A percentile compares a stretch with the other conserved stretches of the same genome.
Conservation (phyloP, 352 stramenopile species). For the Phytophthora pini region DNA sequence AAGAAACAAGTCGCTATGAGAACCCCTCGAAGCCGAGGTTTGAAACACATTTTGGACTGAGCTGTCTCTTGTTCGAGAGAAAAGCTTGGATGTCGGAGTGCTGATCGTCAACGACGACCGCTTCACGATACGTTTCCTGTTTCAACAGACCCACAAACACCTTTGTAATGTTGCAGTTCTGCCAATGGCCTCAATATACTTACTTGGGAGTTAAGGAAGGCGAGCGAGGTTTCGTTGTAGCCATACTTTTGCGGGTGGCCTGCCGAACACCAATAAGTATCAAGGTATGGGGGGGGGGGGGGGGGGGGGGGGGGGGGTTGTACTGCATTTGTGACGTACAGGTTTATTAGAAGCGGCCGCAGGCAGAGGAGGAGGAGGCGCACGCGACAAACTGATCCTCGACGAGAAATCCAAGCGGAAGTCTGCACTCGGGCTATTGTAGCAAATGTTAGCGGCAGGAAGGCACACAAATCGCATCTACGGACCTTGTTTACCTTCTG, state of each 20-base stretch:
- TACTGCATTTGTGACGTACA: slow-evolving; percentile 13
- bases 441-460: slow-evolving; percentile 3
- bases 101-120: slow-evolving; percentile 30
- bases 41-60: slow-evolving; percentile 5
- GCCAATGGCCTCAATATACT: background rate
- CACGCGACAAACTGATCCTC: slow-evolving; percentile 34
- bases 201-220: slow-evolving; percentile 31
- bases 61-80: slow-evolving; percentile 18
- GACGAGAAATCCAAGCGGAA: slow-evolving; percentile 68
- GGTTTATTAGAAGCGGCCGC: slow-evolving; percentile 18
- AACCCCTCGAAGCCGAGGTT: slow-evolving; percentile 6
- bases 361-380: slow-evolving; percentile 11
- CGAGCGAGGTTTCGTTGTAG: slow-evolving; percentile 33
- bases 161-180: background rate
- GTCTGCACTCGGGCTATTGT: slow-evolving; percentile 37
- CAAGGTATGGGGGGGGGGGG: background rate
- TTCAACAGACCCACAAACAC: background rate
- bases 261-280: slow-evolving; percentile 1
- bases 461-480: background rate
- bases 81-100: slow-evolving; percentile 24
- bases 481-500: slow-evolving; percentile 27
- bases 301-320: too few relatives aligned
- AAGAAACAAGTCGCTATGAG: slow-evolving; percentile 8
- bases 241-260: slow-evolving; percentile 17
- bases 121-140: slow-evolving; percentile 33